Evolutionary conservation across 805 yeast species (phyloP).

Genomic region (Barnettozyma botsteinii): DNA sequence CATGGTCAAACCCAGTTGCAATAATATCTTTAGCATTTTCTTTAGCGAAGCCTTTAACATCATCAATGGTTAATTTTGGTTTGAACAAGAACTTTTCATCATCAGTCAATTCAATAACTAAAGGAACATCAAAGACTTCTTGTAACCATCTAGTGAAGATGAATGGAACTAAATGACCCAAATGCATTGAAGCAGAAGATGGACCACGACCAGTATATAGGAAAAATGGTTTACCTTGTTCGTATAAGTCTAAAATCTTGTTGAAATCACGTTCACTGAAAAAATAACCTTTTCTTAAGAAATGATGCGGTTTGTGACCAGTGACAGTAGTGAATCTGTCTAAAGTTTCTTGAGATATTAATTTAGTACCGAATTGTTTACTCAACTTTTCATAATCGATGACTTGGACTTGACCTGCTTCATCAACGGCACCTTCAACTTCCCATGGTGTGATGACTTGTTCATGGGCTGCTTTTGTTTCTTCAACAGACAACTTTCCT

Average conservation of each 20-base stretch:
- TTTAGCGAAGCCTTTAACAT: constrained; percentile 71
- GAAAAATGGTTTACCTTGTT: constrained; percentile 92
- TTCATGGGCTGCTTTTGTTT: constrained; percentile 5
- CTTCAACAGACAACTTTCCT: constrained; percentile 1
- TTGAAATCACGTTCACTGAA: constrained; percentile 84
- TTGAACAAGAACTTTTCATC: constrained; percentile 96
- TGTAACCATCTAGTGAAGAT: constrained; percentile 96
- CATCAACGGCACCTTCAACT: constrained; percentile 96
- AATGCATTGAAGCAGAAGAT: constrained; percentile 86
- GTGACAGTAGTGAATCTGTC: constrained; percentile 74
- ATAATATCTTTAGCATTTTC: constrained; percentile 91
- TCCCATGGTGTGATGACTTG: constrained; percentile 88
- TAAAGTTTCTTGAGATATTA: constrained; percentile 64
- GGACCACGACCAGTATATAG: constrained; percentile 98
- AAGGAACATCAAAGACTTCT: constrained; percentile 93
- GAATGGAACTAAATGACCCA: constrained; percentile 96
- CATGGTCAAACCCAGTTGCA: constrained; percentile 90
- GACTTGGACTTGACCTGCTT: constrained; percentile 77
- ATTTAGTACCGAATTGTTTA: constrained; percentile 78
- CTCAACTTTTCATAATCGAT: constrained; percentile 90
- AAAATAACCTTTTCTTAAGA: constrained; percentile 84
- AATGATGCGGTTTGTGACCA: constrained; percentile 88
- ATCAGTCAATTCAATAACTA: constrained; percentile 90
- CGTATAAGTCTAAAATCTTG: constrained; percentile 80
- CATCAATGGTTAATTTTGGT: constrained; percentile 80